phyloP scores from a whole-genome alignment of 176 grass and related monocot species.

The Panicum miliaceum region DNA sequence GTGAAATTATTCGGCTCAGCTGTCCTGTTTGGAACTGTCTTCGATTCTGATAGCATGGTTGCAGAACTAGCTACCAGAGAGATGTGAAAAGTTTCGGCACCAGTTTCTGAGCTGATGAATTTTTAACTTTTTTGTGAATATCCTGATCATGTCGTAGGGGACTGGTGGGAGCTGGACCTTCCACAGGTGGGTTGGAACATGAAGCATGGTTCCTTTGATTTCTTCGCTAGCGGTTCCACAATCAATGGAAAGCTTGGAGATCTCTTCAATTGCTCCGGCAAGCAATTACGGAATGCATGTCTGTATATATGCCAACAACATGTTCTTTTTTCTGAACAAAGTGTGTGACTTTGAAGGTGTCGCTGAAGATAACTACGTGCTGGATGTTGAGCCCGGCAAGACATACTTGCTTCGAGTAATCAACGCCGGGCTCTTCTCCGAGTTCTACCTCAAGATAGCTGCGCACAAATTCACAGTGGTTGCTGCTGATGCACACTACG shows the following conservation, averaged over 20 bases:
- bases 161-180: constrained; percentile 17
- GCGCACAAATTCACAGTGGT: constrained; percentile 28
- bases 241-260: constrained; percentile 18
- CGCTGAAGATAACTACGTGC: background rate
- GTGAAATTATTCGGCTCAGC: background rate
- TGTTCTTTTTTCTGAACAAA: background rate
- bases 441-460: background rate
- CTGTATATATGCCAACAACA: background rate
- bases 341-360: background rate
- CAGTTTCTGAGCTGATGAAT: background rate
- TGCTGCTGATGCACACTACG: background rate
- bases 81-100: background rate
- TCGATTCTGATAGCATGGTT: too few relatives aligned
- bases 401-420: background rate
- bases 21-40: too few relatives aligned
- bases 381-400: background rate
- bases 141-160: background rate
- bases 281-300: background rate
- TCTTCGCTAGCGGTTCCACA: background rate
- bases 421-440: background rate
- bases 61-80: too few relatives aligned
- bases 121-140: background rate
- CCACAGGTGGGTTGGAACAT: background rate
- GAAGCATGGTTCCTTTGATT: background rate
- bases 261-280: background rate